Conservation (phyloP, 2,329 filamentous ascomycete species). For the Trichocomaceae sp. region DNA sequence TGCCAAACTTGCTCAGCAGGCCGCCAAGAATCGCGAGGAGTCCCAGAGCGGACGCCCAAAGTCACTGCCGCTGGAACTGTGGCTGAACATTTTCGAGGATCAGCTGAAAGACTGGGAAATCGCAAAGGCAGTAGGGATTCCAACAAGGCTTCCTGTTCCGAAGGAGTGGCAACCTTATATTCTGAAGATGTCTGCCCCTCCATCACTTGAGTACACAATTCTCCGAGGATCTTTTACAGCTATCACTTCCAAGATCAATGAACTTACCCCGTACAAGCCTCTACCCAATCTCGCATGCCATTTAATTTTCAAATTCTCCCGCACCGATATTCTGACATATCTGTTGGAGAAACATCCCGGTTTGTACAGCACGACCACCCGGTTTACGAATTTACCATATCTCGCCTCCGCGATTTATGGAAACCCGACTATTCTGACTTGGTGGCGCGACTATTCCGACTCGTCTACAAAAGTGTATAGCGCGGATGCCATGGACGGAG, state of each 20-base stretch:
- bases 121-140: slow-evolving; percentile 71
- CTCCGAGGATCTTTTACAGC: slow-evolving; percentile 63
- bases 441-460: slow-evolving; percentile 78
- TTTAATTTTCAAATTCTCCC: slow-evolving; percentile 84
- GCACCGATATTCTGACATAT: slow-evolving; percentile 70
- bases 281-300: slow-evolving; percentile 77
- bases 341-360: slow-evolving; percentile 61
- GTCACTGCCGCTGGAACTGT: slow-evolving; percentile 72
- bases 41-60: slow-evolving; percentile 16
- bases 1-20: slow-evolving; percentile 9
- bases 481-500: slow-evolving; percentile 76
- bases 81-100: slow-evolving; percentile 75
- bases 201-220: slow-evolving; percentile 77
- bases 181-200: slow-evolving; percentile 58
- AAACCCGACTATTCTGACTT: slow-evolving; percentile 75
- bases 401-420: slow-evolving; percentile 85
- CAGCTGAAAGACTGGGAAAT: slow-evolving; percentile 86
- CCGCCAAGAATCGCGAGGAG: slow-evolving; percentile 40
- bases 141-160: slow-evolving; percentile 68
- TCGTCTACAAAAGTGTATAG: slow-evolving; percentile 85
- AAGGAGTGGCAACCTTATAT: slow-evolving; percentile 62
- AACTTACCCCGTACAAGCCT: slow-evolving; percentile 62
- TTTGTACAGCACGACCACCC: slow-evolving; percentile 80
- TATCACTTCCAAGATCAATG: slow-evolving; percentile 65
- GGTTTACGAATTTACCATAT: slow-evolving; percentile 72